Base-by-base conservation (phyloP, 2,329 filamentous ascomycete genomes). In the Aspergillus viridinutans region DNA sequence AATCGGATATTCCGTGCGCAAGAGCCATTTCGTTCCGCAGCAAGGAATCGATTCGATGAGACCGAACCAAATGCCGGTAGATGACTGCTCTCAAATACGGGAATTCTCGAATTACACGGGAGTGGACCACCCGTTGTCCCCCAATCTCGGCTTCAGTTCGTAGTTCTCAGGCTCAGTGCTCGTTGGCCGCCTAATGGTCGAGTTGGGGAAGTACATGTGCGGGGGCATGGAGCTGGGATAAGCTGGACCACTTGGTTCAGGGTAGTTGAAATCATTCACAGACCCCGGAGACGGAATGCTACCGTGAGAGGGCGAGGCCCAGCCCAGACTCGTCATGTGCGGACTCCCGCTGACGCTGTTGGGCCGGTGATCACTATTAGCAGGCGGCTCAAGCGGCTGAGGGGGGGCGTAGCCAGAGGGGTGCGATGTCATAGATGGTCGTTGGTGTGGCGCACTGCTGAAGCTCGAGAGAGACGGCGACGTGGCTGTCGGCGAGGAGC, bases 251-350 rank as follows among this genome's bases (percentile, higher is more conserved):
- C 78, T 79, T 4, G 85, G 84, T 65, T 96, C 91, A 0, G 90
- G 89, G 64, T 97, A 95, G 7, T 88, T 85, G 69, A 95, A 96
- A 60, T 90, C 86, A 62, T 91, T 92, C 25, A 72, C 69, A 17
- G 83, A 85, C 48, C 82, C 84, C 48, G 92, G 89, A 8, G 89
- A 88, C 9, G 88, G 85, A 63, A 91, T 85, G 32, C 83, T 83
- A 61, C 85, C 84, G 64, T 92, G 89, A 2, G 87, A 85, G 3
- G 92, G 92, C 4, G 92, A 95, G 63, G 91, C 89, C 92, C 93
- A 97, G 54, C 90, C 89, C 60, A 90, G 83, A 59, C 83, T 86
- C 60, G 78, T 76, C 85, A 96, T 90, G 73, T 97, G 92, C 52
- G 93, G 92, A 73, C 92, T 96, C 53, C 90, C 89, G 56, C 80